A percentile compares a stretch with the other conserved stretches of the same genome.
Conservation (phyloP, 2,329 filamentous ascomycete genomes). For the Ilyonectria robusta region DNA sequence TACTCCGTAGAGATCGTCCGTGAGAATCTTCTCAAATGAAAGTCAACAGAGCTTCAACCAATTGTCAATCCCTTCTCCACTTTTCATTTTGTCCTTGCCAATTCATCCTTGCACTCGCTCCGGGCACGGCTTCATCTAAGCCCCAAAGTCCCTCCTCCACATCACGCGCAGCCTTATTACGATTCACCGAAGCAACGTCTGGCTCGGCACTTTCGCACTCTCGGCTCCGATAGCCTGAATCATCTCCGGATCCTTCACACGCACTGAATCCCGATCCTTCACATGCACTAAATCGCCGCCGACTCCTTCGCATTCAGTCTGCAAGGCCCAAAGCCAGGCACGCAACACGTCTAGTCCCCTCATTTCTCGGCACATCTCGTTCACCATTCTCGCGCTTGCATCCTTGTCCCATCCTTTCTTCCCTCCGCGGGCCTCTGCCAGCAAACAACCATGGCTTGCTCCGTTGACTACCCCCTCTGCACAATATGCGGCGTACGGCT, state of each 20-base stretch:
- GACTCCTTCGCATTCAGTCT: background rate
- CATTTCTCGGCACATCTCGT: background rate
- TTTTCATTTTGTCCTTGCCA: background rate
- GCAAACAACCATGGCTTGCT: conserved; percentile 7
- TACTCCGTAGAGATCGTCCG: background rate
- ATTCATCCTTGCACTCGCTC: background rate
- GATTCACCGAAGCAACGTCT: background rate
- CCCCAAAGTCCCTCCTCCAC: background rate
- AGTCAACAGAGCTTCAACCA: background rate
- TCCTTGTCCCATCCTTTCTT: background rate
- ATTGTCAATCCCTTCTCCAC: background rate
- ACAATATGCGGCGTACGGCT: conserved; percentile 23
- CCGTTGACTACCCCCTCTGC: conserved; percentile 16
- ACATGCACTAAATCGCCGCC: background rate
- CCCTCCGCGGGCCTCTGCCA: background rate
- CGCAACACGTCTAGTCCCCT: background rate
- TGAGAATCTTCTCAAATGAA: background rate
- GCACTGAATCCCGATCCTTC: background rate
- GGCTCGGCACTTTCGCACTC: background rate
- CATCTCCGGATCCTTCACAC: background rate
- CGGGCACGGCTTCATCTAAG: background rate
- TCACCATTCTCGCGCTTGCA: background rate
- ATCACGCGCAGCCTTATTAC: background rate
- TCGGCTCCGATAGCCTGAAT: background rate
- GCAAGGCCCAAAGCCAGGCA: background rate